Percentiles rank a stretch among this genome's conserved stretches.
These are phyloP conservation scores for Teratosphaeria zuluensis DNA, from an alignment of 2,329 filamentous ascomycete species.

Conservation along the genomic window DNA sequence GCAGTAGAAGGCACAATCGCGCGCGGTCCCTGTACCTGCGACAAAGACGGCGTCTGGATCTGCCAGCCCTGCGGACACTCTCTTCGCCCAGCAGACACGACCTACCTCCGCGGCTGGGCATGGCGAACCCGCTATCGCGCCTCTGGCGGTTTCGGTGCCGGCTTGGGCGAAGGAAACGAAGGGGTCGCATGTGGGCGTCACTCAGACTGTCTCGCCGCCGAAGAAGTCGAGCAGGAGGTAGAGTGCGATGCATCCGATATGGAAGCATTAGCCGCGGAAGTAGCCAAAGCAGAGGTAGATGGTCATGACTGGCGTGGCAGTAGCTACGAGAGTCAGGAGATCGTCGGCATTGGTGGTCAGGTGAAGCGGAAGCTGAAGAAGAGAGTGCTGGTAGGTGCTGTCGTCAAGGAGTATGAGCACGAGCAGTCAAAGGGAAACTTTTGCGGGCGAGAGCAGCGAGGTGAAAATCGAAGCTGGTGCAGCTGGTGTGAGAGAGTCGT, in stretches of 20 bases:
- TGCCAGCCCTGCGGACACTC: slow-evolving; percentile 74
- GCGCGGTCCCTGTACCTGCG: slow-evolving; percentile 45
- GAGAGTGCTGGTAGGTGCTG: slow-evolving; percentile 70
- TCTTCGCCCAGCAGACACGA: slow-evolving; percentile 51
- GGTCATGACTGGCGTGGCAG: slow-evolving; percentile 43
- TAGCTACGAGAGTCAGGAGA: slow-evolving; percentile 77
- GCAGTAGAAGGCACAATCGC: not conserved
- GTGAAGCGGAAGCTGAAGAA: slow-evolving; percentile 83
- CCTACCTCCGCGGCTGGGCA: slow-evolving; percentile 64
- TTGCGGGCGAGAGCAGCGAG: slow-evolving; percentile 60
- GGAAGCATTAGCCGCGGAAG: slow-evolving; percentile 36
- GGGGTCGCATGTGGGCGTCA: slow-evolving; percentile 83
- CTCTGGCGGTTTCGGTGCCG: slow-evolving; percentile 71
- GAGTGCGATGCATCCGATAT: slow-evolving; percentile 76
- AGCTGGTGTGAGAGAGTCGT: slow-evolving; percentile 67
- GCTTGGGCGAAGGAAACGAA: slow-evolving; percentile 78
- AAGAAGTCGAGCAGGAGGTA: slow-evolving; percentile 71
- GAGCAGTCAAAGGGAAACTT: slow-evolving; percentile 58
- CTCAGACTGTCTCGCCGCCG: slow-evolving; percentile 62
- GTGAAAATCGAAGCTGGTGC: slow-evolving; percentile 71
- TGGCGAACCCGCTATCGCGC: slow-evolving; percentile 79
- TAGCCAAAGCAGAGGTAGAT: slow-evolving; percentile 17
- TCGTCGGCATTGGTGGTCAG: slow-evolving; percentile 80
- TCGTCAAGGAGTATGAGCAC: slow-evolving; percentile 77
- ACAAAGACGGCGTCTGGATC: slow-evolving; percentile 61